Percentiles rank a stretch among this genome's conserved stretches.
phyloP scores from a whole-genome alignment of 805 yeast genomes.

The Blastobotrys muscicola region DNA sequence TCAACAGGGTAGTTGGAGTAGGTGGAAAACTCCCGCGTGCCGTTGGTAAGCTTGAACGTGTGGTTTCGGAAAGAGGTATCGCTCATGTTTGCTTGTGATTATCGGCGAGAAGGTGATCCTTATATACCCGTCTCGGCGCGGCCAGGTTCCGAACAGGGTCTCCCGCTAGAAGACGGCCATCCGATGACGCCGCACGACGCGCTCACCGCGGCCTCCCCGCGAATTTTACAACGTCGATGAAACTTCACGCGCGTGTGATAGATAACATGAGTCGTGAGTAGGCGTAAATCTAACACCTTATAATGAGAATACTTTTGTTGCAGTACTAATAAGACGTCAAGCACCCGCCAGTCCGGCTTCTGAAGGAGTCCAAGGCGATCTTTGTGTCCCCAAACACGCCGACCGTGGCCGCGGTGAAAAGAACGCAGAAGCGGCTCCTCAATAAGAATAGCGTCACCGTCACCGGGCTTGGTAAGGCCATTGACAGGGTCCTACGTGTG shows the following conservation, averaged over 20 bases:
- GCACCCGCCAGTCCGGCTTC: slow-evolving; percentile 39
- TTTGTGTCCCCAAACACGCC: slow-evolving; percentile 62
- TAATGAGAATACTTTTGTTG: not conserved
- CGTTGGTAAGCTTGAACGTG: not conserved
- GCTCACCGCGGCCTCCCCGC: no score
- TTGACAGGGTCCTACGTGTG: slow-evolving; percentile 51
- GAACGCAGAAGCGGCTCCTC: slow-evolving; percentile 46
- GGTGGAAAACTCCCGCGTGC: not conserved
- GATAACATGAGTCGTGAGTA: not conserved
- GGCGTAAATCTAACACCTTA: not conserved
- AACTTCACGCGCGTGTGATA: no score
- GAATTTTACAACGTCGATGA: no score
- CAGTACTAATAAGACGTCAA: slow-evolving; percentile 39
- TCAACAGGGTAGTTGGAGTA: not conserved
- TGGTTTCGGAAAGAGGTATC: not conserved
- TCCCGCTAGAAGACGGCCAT: not conserved
- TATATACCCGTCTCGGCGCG: no score
- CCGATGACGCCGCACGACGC: no score
- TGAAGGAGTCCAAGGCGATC: slow-evolving; percentile 35
- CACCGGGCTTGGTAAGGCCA: slow-evolving; percentile 69
- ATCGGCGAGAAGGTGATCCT: no score
- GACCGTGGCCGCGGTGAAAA: slow-evolving; percentile 60
- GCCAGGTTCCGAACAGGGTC: not conserved
- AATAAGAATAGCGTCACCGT: slow-evolving; percentile 41
- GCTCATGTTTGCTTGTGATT: not conserved